A percentile compares a stretch with the other conserved stretches of the same genome.
Conservation (phyloP, 164 flowering plant species). For the grape (Vitis vinifera) region ASM3070453v1 NC_081814.1:2972501-2973000, state of each 20-base stretch:
- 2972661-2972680: constrained; percentile 12
- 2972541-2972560: no score
- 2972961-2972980: constrained; percentile 17
- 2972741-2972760: not conserved
- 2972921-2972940: constrained; percentile 2
- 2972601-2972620: not conserved
- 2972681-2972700: not conserved
- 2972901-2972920: constrained; percentile 12
- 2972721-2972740: constrained; percentile 8
- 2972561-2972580: no score
- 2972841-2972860: constrained; percentile 20
- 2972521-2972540: no score
- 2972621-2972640: constrained; percentile 6
- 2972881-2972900: not conserved
- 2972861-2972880: constrained; percentile 12
- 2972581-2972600: not conserved
- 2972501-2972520: no score
- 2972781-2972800: constrained; percentile 14
- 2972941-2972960: constrained; percentile 12
- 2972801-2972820: constrained; percentile 12
- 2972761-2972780: constrained; percentile 9
- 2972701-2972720: not conserved
- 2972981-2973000: constrained; percentile 5
- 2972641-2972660: not conserved
- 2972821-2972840: constrained; percentile 19